These are phyloP conservation scores for Kurtzmaniella quercitrusa DNA, from an alignment of 1,139 yeast genomes.

Conservation along the genomic window DNA sequence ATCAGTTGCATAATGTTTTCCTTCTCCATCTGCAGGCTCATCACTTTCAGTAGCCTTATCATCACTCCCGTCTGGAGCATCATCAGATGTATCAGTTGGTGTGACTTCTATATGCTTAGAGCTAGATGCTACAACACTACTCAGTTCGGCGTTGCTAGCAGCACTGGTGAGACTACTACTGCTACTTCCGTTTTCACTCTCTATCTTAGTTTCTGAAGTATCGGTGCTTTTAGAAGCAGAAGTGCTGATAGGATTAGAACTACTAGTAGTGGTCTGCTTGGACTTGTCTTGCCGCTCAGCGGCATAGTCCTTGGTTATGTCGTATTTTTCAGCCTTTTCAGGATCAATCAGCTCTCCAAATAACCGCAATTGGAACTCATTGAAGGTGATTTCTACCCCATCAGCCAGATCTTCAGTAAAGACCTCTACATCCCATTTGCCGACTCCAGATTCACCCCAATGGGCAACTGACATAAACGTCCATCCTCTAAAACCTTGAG, in stretches of 20 bases:
- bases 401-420: constrained; percentile 19
- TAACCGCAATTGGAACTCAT: constrained; percentile 71
- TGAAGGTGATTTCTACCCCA: constrained; percentile 41
- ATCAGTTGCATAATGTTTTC: constrained; percentile 25
- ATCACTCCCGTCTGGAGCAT: not conserved
- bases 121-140: not conserved
- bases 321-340: constrained; percentile 48
- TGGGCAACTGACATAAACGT: constrained; percentile 97
- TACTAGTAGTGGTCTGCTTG: constrained; percentile 1
- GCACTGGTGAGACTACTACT: not conserved
- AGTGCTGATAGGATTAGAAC: constrained; percentile 8
- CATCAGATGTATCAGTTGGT: constrained; percentile 3
- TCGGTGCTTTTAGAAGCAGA: constrained; percentile 2
- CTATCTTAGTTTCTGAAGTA: not conserved
- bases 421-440: constrained; percentile 79
- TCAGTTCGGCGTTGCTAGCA: not conserved
- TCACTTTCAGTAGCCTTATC: constrained; percentile 9
- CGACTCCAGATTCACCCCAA: constrained; percentile 87
- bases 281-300: constrained; percentile 28
- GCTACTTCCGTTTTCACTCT: constrained; percentile 10
- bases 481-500: constrained; percentile 73
- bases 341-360: constrained; percentile 80
- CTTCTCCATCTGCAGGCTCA: constrained; percentile 28
- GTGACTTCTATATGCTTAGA: constrained; percentile 1
- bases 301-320: constrained; percentile 40